A percentile compares a stretch with the other conserved stretches of the same genome.
Conservation (phyloP, 305 asterid genomes). For the Rubia tinctorum region DNA sequence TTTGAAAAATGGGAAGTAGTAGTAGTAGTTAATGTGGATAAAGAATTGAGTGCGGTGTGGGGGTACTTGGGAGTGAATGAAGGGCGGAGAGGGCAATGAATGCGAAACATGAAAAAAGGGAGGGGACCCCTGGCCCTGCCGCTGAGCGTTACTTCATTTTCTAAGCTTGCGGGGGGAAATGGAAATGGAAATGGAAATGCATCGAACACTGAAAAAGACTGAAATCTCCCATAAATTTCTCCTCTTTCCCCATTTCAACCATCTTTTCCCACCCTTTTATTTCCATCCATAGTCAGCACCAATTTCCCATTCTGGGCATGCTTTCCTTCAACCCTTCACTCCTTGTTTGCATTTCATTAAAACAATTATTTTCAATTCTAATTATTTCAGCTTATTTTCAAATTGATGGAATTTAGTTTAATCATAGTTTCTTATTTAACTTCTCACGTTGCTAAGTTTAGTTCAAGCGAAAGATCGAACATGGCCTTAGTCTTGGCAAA, state of each 20-base stretch:
- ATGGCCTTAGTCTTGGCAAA: too few species aligned
- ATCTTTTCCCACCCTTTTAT: background rate
- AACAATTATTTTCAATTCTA: too few species aligned
- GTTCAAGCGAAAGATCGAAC: too few species aligned
- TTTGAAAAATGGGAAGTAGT: too few species aligned
- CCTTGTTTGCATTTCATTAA: background rate
- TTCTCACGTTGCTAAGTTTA: too few species aligned
- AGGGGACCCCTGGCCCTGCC: background rate
- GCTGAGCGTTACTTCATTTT: constrained; percentile 38
- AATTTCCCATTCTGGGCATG: background rate
- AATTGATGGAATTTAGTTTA: too few species aligned
- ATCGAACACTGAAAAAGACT: constrained; percentile 20
- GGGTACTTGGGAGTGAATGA: background rate
- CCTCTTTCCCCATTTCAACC: constrained; percentile 6
- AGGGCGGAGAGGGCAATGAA: constrained; percentile 20
- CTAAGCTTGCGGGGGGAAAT: constrained; percentile 22
- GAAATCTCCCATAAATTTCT: constrained; percentile 5
- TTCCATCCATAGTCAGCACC: background rate
- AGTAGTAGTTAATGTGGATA: background rate
- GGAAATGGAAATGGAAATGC: constrained; percentile 13
- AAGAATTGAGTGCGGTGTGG: background rate
- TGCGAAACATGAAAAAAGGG: constrained; percentile 28
- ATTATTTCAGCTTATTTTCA: too few species aligned
- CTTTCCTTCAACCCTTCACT: background rate
- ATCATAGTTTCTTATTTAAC: too few species aligned